These are phyloP conservation scores for Paraglomus brasilianum DNA, from an alignment of 192 early-diverging fungal species.

Conservation along the genomic window DNA sequence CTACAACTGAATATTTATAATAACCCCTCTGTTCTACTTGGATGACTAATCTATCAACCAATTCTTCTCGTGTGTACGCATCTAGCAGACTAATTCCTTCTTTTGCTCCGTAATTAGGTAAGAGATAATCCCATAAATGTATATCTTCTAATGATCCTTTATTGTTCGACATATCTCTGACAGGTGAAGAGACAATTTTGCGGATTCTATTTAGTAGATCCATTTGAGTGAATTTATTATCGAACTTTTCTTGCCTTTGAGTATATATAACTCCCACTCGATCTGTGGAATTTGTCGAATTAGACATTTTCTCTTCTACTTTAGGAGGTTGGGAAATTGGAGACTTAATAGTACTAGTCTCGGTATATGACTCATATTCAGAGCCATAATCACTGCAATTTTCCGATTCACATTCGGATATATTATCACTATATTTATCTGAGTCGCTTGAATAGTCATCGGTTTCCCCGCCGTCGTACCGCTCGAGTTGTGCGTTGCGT, in stretches of 20 bases:
- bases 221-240: background rate
- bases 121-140: constrained; percentile 27
- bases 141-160: constrained; percentile 27
- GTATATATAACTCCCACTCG: background rate
- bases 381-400: constrained; percentile 8
- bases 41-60: constrained; percentile 21
- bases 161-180: constrained; percentile 20
- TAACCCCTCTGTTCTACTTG: constrained; percentile 13
- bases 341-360: constrained; percentile 26
- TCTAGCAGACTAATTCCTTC: background rate
- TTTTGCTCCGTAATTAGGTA: constrained; percentile 20
- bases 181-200: constrained; percentile 3
- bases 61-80: constrained; percentile 1
- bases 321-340: constrained; percentile 16
- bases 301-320: constrained; percentile 22
- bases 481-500: background rate
- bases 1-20: constrained; percentile 15
- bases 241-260: constrained; percentile 16
- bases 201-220: background rate
- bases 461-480: background rate
- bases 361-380: constrained; percentile 12
- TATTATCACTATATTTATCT: constrained; percentile 16
- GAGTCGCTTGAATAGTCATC: background rate
- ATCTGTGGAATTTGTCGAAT: constrained; percentile 7
- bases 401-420: constrained; percentile 15